Base-by-base conservation (phyloP, 2,329 filamentous ascomycete species). In the Neopestalotiopsis sp. region DNA sequence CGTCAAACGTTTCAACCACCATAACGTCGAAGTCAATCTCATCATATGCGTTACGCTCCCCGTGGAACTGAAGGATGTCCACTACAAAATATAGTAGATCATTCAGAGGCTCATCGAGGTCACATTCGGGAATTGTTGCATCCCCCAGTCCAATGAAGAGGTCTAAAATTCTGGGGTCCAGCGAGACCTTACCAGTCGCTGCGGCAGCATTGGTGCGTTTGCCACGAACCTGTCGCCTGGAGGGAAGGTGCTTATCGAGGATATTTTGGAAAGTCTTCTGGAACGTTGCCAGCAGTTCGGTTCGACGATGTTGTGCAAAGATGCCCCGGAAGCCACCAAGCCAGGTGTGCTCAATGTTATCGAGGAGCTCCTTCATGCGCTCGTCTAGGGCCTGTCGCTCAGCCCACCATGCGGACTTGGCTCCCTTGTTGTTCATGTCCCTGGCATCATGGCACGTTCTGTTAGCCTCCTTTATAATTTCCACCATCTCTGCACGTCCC, bases 31-130 rank as follows among this genome's bases (percentile, higher is more conserved):
- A 97, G 79, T 98, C 95, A 71, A 99, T 93, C 81, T 99, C 96
- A 74, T 99, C 96, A 80, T 98, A 98, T 0, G 97, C 96, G 77
- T 98, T 99, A 62, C 91, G 89, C 81, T 99, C 97, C 17, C 96
- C 96, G 74, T 97, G 94, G 80, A 99, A 98, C 78, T 98, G 96
- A 2, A 99, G 85, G 65, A 98, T 95, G 75, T 99, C 96, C 5
- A 99, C 91, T 1, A 98, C 93, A 77, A 98, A 98, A 81, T 98
- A 98, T 3, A 99, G 87, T 34, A 99, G 84, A 78, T 99, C 96
- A 73, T 92, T 94, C n/a, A 99, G 83, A 0, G 92, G 90, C 75
- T 98, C 95, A 71, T 98, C 95, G 28, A 97, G 87, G 71, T 97
- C 94, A 69, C 84, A 82, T 7, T 90, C 89, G 1, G 90, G 88